Base-by-base conservation (phyloP, 257 asterid genomes). In the Lithospermum erythrorhizon region DNA sequence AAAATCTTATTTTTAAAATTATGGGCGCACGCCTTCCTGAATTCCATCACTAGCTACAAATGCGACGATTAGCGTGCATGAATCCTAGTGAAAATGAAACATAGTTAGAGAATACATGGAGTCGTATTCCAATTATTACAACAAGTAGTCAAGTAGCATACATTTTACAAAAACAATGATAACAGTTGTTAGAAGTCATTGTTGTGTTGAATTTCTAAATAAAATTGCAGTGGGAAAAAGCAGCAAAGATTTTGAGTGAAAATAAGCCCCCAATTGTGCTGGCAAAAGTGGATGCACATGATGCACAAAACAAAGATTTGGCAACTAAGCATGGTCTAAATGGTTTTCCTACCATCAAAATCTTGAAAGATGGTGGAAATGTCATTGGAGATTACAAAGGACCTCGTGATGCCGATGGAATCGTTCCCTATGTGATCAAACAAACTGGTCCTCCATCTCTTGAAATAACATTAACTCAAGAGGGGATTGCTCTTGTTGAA, bases 141-240 rank as follows among this genome's bases (percentile, higher is more conserved):
- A 35, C 13, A 35, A 35, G 45, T 7, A 35, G 7, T 1, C 13
- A 35, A 35, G 45, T 7, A 35, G 7, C 13, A 8, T 35, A 35
- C 14, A 35, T 35, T 8, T 35, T 35, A 35, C 45, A 35, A 35
- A 13, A 35, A 35, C 11, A 35, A 35, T 35, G 13, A 35, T 35
- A 35, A 35, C 6, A 27, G 32, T 35, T 35, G 45, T 8, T 1
- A 35, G 45, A 35, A 35, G 7, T 35, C 1, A 35, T 35, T 8
- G 14, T 30, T 35, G 45, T 35, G 14, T 10, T 30, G 0, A 6
- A 30, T 4, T 30, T 30, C 37, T 30, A 30, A 30, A 7, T 30
- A 30, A 37, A 9, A 37, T 22, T 59, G 63, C 16, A 59, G 63
- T 59, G 41, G 35, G 63, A 59, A 22, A 59, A 59, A 59, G 63